Conservation (phyloP, 106 monocot species). For the Gastrodia elata region DNA sequence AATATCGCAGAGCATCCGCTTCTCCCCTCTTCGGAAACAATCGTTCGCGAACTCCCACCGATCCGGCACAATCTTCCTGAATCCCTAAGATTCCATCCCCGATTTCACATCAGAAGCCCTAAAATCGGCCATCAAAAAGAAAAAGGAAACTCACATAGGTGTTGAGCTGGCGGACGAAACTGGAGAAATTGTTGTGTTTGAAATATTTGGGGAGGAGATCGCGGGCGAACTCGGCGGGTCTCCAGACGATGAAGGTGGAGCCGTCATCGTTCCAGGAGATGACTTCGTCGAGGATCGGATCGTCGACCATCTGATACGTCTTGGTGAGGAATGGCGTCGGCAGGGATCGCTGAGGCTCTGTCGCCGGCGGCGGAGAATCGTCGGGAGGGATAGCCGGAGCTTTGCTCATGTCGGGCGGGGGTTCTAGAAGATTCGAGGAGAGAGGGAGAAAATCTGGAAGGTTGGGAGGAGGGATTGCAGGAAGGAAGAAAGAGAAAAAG, state of each 20-base stretch:
- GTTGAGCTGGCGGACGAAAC: slow-evolving; percentile 91
- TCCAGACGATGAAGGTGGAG: slow-evolving; percentile 83
- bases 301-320: slow-evolving; percentile 88
- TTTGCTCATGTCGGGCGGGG: too few species aligned
- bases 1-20: slow-evolving; percentile 59
- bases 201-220: slow-evolving; percentile 85
- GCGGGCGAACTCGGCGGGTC: slow-evolving; percentile 85
- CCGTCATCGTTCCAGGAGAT: slow-evolving; percentile 97
- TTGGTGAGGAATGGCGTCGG: slow-evolving; percentile 87
- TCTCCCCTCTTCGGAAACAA: slow-evolving; percentile 61
- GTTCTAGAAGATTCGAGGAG: slow-evolving; percentile 22
- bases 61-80: slow-evolving; percentile 76
- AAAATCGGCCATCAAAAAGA: slow-evolving; percentile 6
- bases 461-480: not conserved
- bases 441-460: slow-evolving; percentile 1
- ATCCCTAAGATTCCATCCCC: slow-evolving; percentile 35
- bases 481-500: not conserved
- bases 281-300: slow-evolving; percentile 65
- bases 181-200: slow-evolving; percentile 98
- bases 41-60: slow-evolving; percentile 91
- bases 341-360: slow-evolving; percentile 35
- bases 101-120: not conserved
- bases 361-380: not conserved
- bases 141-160: slow-evolving; percentile 49
- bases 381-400: not conserved